These are phyloP conservation scores for Hippophae gyantsensis DNA, from an alignment of 306 rosid species.

Conservation along the genomic window DNA sequence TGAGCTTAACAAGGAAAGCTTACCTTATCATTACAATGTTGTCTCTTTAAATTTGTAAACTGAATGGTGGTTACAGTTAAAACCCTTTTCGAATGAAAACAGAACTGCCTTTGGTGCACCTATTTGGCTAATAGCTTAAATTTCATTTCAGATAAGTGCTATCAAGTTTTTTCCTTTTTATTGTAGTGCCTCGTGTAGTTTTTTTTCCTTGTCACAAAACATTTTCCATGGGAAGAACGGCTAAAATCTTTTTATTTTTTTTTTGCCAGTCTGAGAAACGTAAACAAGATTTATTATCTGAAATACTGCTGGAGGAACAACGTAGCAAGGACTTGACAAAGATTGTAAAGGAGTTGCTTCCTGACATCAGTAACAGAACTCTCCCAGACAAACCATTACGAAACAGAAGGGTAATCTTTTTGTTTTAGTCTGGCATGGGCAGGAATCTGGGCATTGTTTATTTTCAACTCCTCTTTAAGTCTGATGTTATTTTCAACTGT, in stretches of 20 bases:
- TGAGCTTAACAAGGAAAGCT: too few relatives aligned
- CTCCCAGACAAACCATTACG: conserved; percentile 34
- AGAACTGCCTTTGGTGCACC: neutral
- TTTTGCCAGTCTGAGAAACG: conserved; percentile 71
- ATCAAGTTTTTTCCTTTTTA: neutral
- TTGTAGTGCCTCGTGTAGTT: neutral
- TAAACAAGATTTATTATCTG: conserved; percentile 68
- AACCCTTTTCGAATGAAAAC: too few relatives aligned
- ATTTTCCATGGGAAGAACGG: conserved; percentile 4
- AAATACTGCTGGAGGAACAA: conserved; percentile 71
- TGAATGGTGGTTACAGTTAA: too few relatives aligned
- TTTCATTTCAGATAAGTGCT: neutral
- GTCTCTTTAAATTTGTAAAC: too few relatives aligned
- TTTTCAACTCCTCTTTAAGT: conserved; percentile 1
- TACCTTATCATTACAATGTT: too few relatives aligned
- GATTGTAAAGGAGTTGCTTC: conserved; percentile 54
- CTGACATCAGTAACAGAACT: conserved; percentile 37
- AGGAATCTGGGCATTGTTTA: neutral
- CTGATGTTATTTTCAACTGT: conserved; percentile 7
- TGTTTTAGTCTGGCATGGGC: conserved; percentile 9
- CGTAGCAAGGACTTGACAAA: conserved; percentile 65
- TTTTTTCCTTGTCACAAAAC: neutral
- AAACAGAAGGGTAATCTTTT: conserved; percentile 52
- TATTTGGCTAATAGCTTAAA: neutral
- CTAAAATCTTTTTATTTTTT: neutral